Evolutionary conservation across 805 yeast genomes (phyloP), one percentile per base, ranked within the genome.

Genomic region (Yarrowia porcina): DNA sequence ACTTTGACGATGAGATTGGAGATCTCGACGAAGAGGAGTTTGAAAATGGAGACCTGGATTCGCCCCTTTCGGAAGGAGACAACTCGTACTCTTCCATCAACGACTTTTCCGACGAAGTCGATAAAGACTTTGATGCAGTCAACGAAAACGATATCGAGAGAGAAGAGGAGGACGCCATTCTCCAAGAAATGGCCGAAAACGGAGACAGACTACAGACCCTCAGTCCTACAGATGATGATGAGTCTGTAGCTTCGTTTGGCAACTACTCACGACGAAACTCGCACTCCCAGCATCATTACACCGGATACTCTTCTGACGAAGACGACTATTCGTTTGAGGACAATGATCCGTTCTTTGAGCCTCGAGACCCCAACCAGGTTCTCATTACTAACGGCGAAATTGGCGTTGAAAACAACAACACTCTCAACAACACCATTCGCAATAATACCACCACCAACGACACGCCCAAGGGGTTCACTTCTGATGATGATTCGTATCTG

Each of bases 71-170:
- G 1, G 33, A 33, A 9, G 57, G 42, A 15, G 20, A 65, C 65
- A 23, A 30, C 35, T 12, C 70, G 70, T 59, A 42, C 21, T 59
- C 54, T 15, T 59, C 63, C 18, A 36, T 35, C 36, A 56, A 45
- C 56, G 63, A 30, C 33, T 56, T 39, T 15, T 25, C 67, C 64
- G 71, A 69, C 17, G 68, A 75, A n/a, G 79, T 73, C n/a, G 74
- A 70, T 32, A 64, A 63, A 9, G 63, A 64, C 23, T 56, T 56
- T 23, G 63, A 59, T 18, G 33, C 52, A 41, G 20, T 67, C 65
- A 70, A 69, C 23, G 69, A 75, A 17, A 79, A 73, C n/a, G 74
- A 70, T 28, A 64, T 63, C 7, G 63, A 64, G 27, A 32, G 60
- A 15, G 63, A 54, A 10, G 68, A 59, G 33, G 63, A 59, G 23